Conservation (phyloP, 2,329 filamentous ascomycete species). For the Drechslerella coelobrocha region DNA sequence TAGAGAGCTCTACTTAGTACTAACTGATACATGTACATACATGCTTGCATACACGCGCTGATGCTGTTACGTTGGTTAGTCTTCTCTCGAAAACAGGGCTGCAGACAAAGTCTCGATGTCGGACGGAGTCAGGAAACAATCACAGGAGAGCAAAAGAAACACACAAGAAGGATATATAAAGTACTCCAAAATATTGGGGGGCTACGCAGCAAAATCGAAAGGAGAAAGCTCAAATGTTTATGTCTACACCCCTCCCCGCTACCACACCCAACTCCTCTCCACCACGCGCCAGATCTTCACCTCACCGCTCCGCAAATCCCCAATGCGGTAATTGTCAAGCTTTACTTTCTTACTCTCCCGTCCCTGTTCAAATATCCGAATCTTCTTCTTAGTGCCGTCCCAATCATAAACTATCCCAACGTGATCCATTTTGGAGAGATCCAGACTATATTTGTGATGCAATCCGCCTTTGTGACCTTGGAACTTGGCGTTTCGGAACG, state of each 20-base stretch:
- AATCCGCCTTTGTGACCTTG: constrained; percentile 94
- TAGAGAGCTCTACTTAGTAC: no score
- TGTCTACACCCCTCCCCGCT: constrained; percentile 54
- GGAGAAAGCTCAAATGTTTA: neutral
- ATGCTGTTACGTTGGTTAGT: constrained; percentile 2
- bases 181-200: neutral
- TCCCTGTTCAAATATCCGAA: constrained; percentile 93
- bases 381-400: constrained; percentile 98
- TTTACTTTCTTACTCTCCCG: constrained; percentile 92
- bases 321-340: constrained; percentile 90
- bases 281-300: constrained; percentile 98
- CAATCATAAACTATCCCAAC: constrained; percentile 92
- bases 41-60: neutral
- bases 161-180: no score
- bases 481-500: constrained; percentile 89
- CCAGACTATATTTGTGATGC: constrained; percentile 89
- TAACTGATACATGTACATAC: neutral
- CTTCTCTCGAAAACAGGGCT: no score
- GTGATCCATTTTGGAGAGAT: constrained; percentile 84
- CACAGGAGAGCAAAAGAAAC: no score
- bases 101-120: no score
- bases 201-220: neutral
- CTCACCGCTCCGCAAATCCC: constrained; percentile 89
- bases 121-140: neutral
- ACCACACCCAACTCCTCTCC: constrained; percentile 91